Percentiles rank a stretch among this genome's conserved stretches.
These are phyloP conservation scores for Aegilops longissima DNA, from an alignment of 176 grass and related monocot genomes.

Conservation along the genomic window DNA sequence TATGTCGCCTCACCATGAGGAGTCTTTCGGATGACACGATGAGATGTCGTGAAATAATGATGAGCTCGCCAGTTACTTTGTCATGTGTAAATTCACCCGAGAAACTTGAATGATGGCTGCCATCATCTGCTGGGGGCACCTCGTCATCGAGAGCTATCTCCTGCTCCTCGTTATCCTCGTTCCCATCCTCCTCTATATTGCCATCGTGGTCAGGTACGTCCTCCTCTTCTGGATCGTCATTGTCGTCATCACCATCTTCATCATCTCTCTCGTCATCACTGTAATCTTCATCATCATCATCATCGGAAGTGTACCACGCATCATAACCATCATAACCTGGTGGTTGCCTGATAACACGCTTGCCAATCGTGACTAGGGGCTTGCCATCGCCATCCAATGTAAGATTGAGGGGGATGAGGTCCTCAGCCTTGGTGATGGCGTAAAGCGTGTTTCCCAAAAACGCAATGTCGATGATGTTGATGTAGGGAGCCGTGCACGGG, in stretches of 20 bases:
- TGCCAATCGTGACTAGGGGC: not conserved
- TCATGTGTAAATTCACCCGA: not conserved
- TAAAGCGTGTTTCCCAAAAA: not conserved
- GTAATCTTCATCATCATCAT: too few relatives aligned
- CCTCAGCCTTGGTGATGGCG: not conserved
- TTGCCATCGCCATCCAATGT: not conserved
- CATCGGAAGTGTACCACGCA: not conserved
- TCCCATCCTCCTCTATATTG: not conserved
- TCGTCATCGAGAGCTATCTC: not conserved
- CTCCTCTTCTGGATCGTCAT: not conserved
- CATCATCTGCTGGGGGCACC: not conserved
- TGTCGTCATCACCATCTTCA: too few relatives aligned
- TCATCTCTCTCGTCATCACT: too few relatives aligned
- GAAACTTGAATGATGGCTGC: not conserved
- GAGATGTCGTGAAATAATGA: not conserved
- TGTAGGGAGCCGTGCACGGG: not conserved
- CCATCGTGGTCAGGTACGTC: not conserved
- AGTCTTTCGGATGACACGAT: not conserved
- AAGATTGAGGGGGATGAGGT: not conserved
- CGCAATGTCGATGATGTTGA: not conserved
- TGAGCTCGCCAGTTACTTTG: not conserved
- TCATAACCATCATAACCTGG: not conserved
- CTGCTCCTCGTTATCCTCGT: not conserved
- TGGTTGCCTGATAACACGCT: not conserved
- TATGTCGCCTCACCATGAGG: not conserved